Conservation (phyloP, 2,329 filamentous ascomycete genomes). For the Aspergillus floridensis region DNA sequence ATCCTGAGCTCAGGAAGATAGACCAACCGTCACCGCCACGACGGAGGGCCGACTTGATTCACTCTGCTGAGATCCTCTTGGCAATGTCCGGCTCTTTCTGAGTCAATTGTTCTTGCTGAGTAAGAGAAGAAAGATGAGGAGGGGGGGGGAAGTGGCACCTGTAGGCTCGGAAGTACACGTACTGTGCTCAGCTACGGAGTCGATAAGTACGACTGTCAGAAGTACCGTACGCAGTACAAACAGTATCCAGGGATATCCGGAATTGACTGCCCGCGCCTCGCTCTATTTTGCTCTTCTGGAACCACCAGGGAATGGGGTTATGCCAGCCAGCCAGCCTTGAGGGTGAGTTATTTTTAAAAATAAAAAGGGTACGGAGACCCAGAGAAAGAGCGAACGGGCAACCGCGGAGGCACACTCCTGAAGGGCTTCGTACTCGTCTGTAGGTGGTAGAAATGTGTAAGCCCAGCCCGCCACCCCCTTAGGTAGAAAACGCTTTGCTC, state of each 20-base stretch:
- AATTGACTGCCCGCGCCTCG: too few species aligned
- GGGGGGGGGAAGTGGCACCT: background rate
- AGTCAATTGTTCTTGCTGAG: background rate
- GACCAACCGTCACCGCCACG: conserved; percentile 16
- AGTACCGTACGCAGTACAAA: too few species aligned
- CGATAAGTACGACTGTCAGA: too few species aligned
- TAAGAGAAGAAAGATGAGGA: background rate
- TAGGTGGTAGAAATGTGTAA: conserved; percentile 6
- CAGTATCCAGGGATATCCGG: too few species aligned
- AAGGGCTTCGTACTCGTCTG: background rate
- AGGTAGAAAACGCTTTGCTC: conserved; percentile 24
- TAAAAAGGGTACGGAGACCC: background rate
- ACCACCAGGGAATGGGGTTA: too few species aligned
- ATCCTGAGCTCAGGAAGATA: background rate
- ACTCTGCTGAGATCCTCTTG: background rate
- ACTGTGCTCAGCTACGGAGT: too few species aligned
- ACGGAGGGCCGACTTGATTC: background rate
- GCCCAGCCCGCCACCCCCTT: conserved; percentile 32
- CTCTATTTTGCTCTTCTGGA: too few species aligned
- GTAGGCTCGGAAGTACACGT: background rate
- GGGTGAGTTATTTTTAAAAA: conserved; percentile 10
- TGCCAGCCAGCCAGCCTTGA: background rate
- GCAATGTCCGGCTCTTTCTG: background rate
- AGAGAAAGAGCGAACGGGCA: too few species aligned
- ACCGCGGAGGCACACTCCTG: background rate